Percentiles rank a stretch among this genome's conserved stretches.
Evolutionary conservation across 805 yeast genomes (phyloP).

Genomic region (Metschnikowia kofuensis): DNA sequence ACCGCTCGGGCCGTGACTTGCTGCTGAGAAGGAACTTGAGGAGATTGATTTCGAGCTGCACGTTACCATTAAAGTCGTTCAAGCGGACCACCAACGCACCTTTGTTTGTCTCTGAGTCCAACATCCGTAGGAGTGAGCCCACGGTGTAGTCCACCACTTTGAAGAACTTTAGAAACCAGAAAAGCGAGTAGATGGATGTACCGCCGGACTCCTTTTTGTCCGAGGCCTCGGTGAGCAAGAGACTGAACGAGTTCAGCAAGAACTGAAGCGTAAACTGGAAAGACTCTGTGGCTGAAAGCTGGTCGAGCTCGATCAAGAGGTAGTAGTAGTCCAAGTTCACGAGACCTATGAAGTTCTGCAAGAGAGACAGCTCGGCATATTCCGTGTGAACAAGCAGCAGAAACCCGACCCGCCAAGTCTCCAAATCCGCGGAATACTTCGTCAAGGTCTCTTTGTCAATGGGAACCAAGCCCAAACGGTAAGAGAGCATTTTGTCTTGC

Average conservation of each 20-base stretch:
- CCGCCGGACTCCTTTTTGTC: slow-evolving; percentile 17
- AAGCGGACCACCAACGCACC: slow-evolving; percentile 23
- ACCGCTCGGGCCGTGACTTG: slow-evolving; percentile 10
- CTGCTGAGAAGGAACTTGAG: slow-evolving; percentile 24
- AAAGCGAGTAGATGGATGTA: slow-evolving; percentile 22
- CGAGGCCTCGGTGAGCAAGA: slow-evolving; percentile 23
- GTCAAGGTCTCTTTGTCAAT: slow-evolving; percentile 10
- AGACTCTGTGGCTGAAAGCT: slow-evolving; percentile 34
- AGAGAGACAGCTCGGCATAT: slow-evolving; percentile 24
- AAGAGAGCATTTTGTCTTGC: slow-evolving; percentile 24
- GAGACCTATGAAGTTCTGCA: slow-evolving; percentile 33
- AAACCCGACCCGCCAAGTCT: slow-evolving; percentile 34
- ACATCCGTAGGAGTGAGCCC: slow-evolving; percentile 20
- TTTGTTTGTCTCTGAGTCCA: slow-evolving; percentile 11
- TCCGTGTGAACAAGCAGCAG: slow-evolving; percentile 28
- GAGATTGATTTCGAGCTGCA: slow-evolving; percentile 33
- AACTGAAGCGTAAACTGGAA: slow-evolving; percentile 42
- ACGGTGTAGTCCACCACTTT: slow-evolving; percentile 33
- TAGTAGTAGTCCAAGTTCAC: slow-evolving; percentile 40
- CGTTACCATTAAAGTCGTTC: slow-evolving; percentile 31
- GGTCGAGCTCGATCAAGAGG: slow-evolving; percentile 40
- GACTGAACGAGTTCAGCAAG: slow-evolving; percentile 37
- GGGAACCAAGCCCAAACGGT: slow-evolving; percentile 15
- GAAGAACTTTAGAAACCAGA: slow-evolving; percentile 36
- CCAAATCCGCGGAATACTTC: slow-evolving; percentile 30